Conservation (phyloP, 805 yeast genomes). For the Kazachstania psychrophila region DNA sequence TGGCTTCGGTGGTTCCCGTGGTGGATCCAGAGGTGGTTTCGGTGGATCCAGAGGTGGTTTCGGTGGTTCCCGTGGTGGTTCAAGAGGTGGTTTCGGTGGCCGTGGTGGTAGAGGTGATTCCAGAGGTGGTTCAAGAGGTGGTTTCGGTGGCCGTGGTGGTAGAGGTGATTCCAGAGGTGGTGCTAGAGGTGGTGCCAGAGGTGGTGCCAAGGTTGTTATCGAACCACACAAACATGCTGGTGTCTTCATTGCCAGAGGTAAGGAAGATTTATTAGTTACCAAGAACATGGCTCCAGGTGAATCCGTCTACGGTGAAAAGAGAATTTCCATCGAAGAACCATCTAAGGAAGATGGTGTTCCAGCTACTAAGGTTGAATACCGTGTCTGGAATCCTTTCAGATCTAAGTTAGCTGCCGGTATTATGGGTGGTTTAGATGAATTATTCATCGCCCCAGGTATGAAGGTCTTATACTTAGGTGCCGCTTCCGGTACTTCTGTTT, state of each 20-base stretch:
- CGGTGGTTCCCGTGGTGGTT: constrained; percentile 18
- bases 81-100: constrained; percentile 38
- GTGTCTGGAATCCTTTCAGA: constrained; percentile 99
- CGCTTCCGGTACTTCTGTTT: constrained; percentile 98
- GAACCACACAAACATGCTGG: constrained; percentile 99
- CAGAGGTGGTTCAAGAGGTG: constrained; percentile 40
- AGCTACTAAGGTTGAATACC: constrained; percentile 92
- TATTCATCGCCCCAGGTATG: constrained; percentile 96
- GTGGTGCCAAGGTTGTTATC: constrained; percentile 92
- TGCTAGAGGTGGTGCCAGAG: constrained; percentile 72
- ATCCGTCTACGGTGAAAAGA: constrained; percentile 96
- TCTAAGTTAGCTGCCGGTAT: constrained; percentile 99
- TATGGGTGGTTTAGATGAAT: constrained; percentile 98
- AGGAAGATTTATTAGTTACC: constrained; percentile 95
- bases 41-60: constrained; percentile 42
- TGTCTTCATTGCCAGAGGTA: constrained; percentile 98
- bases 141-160: constrained; percentile 44
- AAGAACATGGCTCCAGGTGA: constrained; percentile 98
- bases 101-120: constrained; percentile 44
- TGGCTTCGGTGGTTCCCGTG: constrained; percentile 31
- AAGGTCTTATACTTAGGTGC: constrained; percentile 97
- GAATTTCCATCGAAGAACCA: constrained; percentile 89
- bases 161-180: constrained; percentile 55
- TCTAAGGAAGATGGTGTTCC: constrained; percentile 79
- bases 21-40: constrained; percentile 30